Evolutionary conservation across 139 green algal species (phyloP).

Genomic region (Closterium sp.): DNA sequence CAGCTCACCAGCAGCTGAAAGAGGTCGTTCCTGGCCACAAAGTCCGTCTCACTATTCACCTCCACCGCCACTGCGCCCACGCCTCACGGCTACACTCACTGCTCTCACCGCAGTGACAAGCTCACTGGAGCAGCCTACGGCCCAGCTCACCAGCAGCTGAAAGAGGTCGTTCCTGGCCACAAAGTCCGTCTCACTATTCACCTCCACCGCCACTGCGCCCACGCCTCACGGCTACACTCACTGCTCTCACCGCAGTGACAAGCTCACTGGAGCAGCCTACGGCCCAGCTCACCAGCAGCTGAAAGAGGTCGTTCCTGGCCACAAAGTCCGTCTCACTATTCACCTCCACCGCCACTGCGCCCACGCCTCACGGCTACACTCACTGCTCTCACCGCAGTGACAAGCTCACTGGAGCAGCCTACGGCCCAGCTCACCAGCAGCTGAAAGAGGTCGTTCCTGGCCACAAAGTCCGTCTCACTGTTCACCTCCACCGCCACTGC

Average conservation of each 20-base stretch:
- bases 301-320: conserved; percentile 76
- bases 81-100: too few species aligned
- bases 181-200: conserved; percentile 97
- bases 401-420: too few species aligned
- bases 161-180: conserved; percentile 81
- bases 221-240: too few species aligned
- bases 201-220: conserved; percentile 59
- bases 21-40: conserved; percentile 77
- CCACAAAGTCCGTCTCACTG: conserved; percentile 95
- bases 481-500: conserved; percentile 77
- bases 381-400: too few species aligned
- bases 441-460: conserved; percentile 76
- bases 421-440: conserved; percentile 56
- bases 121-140: too few species aligned
- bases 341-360: conserved; percentile 65
- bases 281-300: conserved; percentile 57
- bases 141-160: conserved; percentile 62
- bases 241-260: too few species aligned
- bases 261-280: too few species aligned
- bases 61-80: conserved; percentile 58
- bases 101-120: too few species aligned
- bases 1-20: conserved; percentile 72
- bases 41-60: conserved; percentile 96
- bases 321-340: conserved; percentile 98
- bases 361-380: background rate